Evolutionary conservation across 495 filamentous ascomycete species (phyloP), one percentile per base, ranked within the genome.

Genomic region (Symbiotaphrina buchneri): DNA sequence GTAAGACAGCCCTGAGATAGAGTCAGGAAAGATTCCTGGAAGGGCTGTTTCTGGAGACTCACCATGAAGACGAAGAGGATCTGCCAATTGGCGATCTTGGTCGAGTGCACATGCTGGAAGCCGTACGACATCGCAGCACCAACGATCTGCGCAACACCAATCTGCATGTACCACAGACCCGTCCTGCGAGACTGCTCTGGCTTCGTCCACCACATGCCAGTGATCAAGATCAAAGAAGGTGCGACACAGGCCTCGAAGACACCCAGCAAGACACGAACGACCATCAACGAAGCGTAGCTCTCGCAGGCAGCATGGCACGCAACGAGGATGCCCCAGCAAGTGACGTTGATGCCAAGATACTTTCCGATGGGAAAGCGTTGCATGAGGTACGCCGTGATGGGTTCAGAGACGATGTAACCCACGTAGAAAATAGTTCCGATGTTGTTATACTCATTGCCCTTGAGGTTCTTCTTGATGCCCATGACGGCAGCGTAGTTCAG

Each of bases 111-210:
- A n/a, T n/a, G n/a, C n/a, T n/a, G 65, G 35, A 77, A 71, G 18
- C 66, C 69, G 39, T 74, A 75, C 5, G 71, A 67, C 1, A 75
- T 47, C 11, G 64, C 39, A 13, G 72, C 69, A 7, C 69, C 68
- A 21, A 75, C 49, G 18, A 73, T 69, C 37, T 66, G 63, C 3
- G 54, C 69, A 38, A 58, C 59, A 27, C 65, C 62, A 34, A 71
- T 72, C 44, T 68, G 69, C 39, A 58, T 62, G 47, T 69, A 73
- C 66, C 66, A 74, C 37, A 68, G 58, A 20, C 60, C 63, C 15
- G 62, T 58, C 0, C 68, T 56, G 17, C 46, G 49, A 6, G 61
- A 63, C 37, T 71, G 66, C 45, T 74, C 68, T 38, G 46, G 36
- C 38, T 63, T 60, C 4, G 65, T 72, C 33, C 70, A 74, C 66